Evolutionary conservation across 352 stramenopile genomes (phyloP), one percentile per base, ranked within the genome.

Genomic region (Elongisporangium anandrum): DNA sequence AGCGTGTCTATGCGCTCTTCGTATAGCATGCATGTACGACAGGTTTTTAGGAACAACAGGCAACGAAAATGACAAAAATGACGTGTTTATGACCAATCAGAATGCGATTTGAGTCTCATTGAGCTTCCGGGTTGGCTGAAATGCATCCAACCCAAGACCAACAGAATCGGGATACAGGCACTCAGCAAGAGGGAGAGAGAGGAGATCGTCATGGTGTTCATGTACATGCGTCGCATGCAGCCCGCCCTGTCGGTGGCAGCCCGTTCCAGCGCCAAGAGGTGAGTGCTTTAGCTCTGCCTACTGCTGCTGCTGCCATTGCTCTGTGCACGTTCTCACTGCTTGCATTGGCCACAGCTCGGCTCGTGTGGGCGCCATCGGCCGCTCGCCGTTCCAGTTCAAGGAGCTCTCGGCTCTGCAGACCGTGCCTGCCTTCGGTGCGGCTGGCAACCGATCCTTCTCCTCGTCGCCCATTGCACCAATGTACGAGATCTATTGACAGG

Each of bases 181-280:
- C 29, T 41, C 29, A 41, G 29, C 29, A 41, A 41, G 29, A 41
- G 29, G 9, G 29, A 41, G 29, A 15, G 29, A 41, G 29, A 41
- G 29, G 5, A 41, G 29, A 41, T 41, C 29, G 56, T 50, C 52
- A 88, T 86, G 75, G 67, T 72, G 68, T 63, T 91, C 69, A 63
- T 87, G 61, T 65, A 72, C 53, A 77, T 86, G 81, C 75, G 76
- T 61, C 77, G 79, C 52, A 71, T 85, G 70, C 81, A 88, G 65
- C 79, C 79, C 6, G 64, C 68, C 56, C 63, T 69, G 21, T 55
- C 66, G 60, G 65, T 61, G 26, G 68, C 77, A 50, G 70, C 62
- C 39, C 69, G 72, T 56, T 65, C 56, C 34, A 38, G 63, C 16
- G 47, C 61, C 54, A 64, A 54, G 53, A 69, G 62, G 75, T 82